Conservation (phyloP, 768 basidiomycete genomes). For the Pleurotus djamor region DNA sequence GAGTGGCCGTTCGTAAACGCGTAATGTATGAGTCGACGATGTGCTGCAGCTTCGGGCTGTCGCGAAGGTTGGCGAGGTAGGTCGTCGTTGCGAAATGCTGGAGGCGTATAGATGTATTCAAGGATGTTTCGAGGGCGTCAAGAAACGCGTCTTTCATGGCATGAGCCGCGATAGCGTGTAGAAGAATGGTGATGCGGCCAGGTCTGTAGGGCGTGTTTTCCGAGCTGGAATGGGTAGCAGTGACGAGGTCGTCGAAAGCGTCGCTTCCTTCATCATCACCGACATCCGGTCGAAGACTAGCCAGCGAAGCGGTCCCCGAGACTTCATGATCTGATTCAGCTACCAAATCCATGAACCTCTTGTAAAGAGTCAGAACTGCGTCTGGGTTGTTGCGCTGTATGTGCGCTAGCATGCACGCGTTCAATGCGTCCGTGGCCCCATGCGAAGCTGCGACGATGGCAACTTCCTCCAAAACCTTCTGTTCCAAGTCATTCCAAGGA, state of each 20-base stretch:
- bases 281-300: not conserved
- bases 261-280: conserved; percentile 8
- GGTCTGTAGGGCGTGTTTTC: conserved; percentile 15
- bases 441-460: conserved; percentile 45
- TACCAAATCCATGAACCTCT: conserved; percentile 26
- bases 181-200: conserved; percentile 38
- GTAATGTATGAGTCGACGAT: conserved; percentile 44
- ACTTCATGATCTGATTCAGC: conserved; percentile 18
- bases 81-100: conserved; percentile 26
- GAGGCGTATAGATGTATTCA: conserved; percentile 35
- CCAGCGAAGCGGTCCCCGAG: not conserved
- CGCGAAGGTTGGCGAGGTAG: conserved; percentile 36
- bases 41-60: conserved; percentile 28
- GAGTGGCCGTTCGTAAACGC: conserved; percentile 48
- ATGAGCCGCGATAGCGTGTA: conserved; percentile 58
- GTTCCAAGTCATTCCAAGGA: conserved; percentile 23
- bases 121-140: conserved; percentile 45
- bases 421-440: conserved; percentile 45
- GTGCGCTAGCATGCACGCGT: conserved; percentile 44
- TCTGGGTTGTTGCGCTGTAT: conserved; percentile 37
- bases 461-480: conserved; percentile 38
- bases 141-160: conserved; percentile 58
- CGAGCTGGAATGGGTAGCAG: conserved; percentile 16
- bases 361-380: conserved; percentile 43
- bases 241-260: conserved; percentile 21